Evolutionary conservation across 305 asterid genomes (phyloP).

Genomic region (Solanum hybrid): DNA sequence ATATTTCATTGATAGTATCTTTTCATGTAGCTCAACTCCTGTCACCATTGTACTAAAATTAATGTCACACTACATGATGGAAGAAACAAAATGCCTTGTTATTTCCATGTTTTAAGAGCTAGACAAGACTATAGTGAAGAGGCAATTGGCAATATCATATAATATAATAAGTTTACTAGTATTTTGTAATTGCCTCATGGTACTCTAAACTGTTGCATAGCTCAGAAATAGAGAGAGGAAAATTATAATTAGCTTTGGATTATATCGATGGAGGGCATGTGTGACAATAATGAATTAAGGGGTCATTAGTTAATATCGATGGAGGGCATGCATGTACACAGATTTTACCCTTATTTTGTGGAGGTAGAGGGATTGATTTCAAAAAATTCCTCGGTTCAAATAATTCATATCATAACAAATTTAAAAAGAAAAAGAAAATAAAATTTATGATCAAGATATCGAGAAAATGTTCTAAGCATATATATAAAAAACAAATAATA

Average conservation of each 20-base stretch:
- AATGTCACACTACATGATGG: not conserved
- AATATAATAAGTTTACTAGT: not conserved
- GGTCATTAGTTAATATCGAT: not conserved
- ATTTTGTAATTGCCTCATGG: not conserved
- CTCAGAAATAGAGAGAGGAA: not conserved
- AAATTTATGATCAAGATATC: not conserved
- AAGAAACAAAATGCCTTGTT: not conserved
- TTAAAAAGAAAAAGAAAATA: not conserved
- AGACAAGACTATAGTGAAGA: not conserved
- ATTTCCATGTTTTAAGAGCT: not conserved
- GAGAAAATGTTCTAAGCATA: not conserved
- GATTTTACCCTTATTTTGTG: rapidly evolving
- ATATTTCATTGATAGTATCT: not conserved
- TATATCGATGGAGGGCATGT: not conserved
- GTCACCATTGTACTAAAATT: not conserved
- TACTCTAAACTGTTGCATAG: not conserved
- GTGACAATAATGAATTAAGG: not conserved
- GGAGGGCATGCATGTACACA: not conserved
- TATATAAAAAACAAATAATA: not conserved
- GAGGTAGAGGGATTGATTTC: not conserved
- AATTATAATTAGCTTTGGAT: not conserved
- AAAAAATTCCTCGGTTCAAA: not conserved
- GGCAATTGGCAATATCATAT: not conserved
- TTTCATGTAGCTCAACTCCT: not conserved
- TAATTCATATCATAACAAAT: not conserved